Base-by-base conservation (phyloP, 78 protist species). In the Protostelium mycophagum region DNA sequence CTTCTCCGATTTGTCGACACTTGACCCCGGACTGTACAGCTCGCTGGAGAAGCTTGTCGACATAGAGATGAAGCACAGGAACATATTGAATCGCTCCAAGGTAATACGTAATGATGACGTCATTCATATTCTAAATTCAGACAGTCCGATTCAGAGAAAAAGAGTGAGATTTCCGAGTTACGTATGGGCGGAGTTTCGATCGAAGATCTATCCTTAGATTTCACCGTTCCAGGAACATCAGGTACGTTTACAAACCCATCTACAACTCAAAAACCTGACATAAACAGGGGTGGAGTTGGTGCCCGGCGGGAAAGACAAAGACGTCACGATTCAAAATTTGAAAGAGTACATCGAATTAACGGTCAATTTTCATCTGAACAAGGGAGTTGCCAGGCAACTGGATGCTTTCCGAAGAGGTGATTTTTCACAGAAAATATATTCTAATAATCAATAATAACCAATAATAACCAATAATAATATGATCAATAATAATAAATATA, bases 171-270 rank as follows among this genome's bases (percentile, higher is more conserved):
- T 28, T 29, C n/a, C 1, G n/a, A 36, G 38, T 91, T 93, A n/a
- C 90, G 63, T 35, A 85, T 93, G n/a, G 93, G 90, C 0, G 96
- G 91, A 83, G 91, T 91, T 1, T 39, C 1, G 0, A 63, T 94
- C 34, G 92, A 89, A 86, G 96, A 94, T 37, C 38, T 94, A 5
- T 88, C 90, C 84, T 63, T 94, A 36, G 96, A 94, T 63, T 94
- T 94, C 87, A 90, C 89, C 9, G 37, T 94, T 0, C 93, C 94
- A 84, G 94, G 95, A 83, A 86, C 84, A 37, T 83, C 87, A 38
- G 86, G 73, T 36, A 88, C 92, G 96, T 91, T 88, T 38, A 88
- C 94, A 5, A 34, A 35, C 35, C 84, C 38, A 51, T 34, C 38
- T 36, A 89, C 83, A 16, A 37, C 0, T 0, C 35, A 83, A 23